Conservation (phyloP, 2,329 filamentous ascomycete species). For the Gyromitra esculenta region DNA sequence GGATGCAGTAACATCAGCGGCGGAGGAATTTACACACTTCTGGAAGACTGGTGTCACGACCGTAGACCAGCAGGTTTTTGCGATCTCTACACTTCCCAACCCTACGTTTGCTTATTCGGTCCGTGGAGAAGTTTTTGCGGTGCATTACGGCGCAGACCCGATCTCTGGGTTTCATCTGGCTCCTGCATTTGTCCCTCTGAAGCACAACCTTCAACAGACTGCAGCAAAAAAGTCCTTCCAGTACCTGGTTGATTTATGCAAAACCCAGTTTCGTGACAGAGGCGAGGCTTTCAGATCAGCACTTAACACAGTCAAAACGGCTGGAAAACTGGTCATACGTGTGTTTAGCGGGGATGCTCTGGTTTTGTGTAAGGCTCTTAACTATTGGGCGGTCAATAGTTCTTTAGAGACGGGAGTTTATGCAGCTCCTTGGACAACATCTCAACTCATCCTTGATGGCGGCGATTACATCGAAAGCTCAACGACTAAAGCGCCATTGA, state of each 20-base stretch:
- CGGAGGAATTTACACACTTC: constrained; percentile 54
- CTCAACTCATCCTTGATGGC: constrained; percentile 62
- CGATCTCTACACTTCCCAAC: constrained; percentile 57
- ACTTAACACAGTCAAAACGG: constrained; percentile 52
- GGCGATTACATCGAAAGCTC: constrained; percentile 60
- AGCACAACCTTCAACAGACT: constrained; percentile 57
- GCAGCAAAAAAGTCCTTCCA: constrained; percentile 17
- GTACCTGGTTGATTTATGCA: constrained; percentile 58
- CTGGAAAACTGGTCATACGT: constrained; percentile 61
- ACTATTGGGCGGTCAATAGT: constrained; percentile 56
- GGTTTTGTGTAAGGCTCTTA: constrained; percentile 66
- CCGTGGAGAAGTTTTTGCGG: constrained; percentile 58
- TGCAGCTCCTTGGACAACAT: constrained; percentile 60
- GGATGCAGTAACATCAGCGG: constrained; percentile 50
- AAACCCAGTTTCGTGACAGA: constrained; percentile 65
- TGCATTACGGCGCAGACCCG: constrained; percentile 67
- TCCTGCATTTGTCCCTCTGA: constrained; percentile 61
- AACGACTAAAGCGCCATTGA: constrained; percentile 58
- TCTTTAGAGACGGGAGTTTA: constrained; percentile 39
- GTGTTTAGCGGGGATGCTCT: constrained; percentile 66
- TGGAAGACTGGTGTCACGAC: constrained; percentile 59
- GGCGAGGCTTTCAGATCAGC: constrained; percentile 60
- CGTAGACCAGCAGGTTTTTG: constrained; percentile 43
- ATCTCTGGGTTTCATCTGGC: constrained; percentile 69
- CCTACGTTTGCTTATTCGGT: constrained; percentile 64